These are phyloP conservation scores for Fusarium sp. DNA, from an alignment of 2,329 filamentous ascomycete genomes.

Conservation along the genomic window DNA sequence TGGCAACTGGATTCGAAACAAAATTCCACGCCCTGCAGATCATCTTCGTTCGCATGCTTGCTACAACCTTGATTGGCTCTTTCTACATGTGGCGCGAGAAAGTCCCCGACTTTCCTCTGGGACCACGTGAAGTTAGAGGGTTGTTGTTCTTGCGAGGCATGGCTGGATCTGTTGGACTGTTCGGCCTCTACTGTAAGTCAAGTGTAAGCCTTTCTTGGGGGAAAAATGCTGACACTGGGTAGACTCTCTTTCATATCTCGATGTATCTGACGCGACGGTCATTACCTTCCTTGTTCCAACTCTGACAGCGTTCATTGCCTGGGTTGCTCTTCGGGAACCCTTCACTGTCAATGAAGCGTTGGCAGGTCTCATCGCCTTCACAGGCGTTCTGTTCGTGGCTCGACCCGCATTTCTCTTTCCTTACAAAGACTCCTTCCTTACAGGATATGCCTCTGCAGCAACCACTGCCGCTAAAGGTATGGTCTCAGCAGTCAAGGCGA, in stretches of 20 bases:
- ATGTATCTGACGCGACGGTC: constrained; percentile 81
- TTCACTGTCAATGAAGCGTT: constrained; percentile 78
- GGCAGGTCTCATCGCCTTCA: constrained; percentile 74
- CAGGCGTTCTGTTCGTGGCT: constrained; percentile 81
- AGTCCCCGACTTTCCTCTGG: constrained; percentile 73
- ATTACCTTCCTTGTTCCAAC: constrained; percentile 83
- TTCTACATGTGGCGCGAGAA: constrained; percentile 55
- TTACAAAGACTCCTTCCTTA: not conserved
- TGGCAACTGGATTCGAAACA: constrained; percentile 49
- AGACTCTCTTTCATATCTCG: constrained; percentile 70
- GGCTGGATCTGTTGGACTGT: constrained; percentile 73
- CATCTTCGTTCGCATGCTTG: constrained; percentile 57
- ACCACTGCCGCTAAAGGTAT: constrained; percentile 36
- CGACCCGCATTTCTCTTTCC: constrained; percentile 71
- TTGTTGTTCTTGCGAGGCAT: constrained; percentile 73
- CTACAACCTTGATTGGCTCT: constrained; percentile 51
- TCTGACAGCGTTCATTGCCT: constrained; percentile 72
- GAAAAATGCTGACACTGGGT: constrained; percentile 27
- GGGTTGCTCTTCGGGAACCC: constrained; percentile 69
- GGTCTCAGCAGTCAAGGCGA: constrained; percentile 51
- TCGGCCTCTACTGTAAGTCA: constrained; percentile 61
- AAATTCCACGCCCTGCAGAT: constrained; percentile 56
- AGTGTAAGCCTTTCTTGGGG: fast-evolving
- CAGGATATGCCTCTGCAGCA: constrained; percentile 4
- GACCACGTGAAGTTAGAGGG: constrained; percentile 68